phyloP scores from a whole-genome alignment of 2,329 filamentous ascomycete species.

The Aspergillus caelatus region DNA sequence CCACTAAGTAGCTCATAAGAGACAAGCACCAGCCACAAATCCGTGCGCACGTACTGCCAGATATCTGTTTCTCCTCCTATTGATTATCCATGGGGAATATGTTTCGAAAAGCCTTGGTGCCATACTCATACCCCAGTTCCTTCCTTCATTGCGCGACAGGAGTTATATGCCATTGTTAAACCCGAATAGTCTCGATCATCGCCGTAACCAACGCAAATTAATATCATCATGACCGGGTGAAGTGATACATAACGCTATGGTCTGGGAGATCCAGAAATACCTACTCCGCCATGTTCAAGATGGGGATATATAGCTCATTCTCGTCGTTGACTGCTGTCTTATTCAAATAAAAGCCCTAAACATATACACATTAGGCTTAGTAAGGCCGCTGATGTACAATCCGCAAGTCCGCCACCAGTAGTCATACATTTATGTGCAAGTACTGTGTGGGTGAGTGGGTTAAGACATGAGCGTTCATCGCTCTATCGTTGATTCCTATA shows the following conservation, averaged over 20 bases:
- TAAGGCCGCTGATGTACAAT: too few species aligned
- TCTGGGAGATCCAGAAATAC: neutral
- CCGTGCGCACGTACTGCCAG: neutral
- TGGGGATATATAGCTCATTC: neutral
- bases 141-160: neutral
- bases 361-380: too few species aligned
- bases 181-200: neutral
- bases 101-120: too few species aligned
- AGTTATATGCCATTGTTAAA: neutral
- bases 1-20: neutral
- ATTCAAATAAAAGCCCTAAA: neutral
- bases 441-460: too few species aligned
- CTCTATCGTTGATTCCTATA: neutral
- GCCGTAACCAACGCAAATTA: neutral
- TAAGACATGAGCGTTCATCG: too few species aligned
- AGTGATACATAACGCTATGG: neutral
- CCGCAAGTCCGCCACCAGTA: too few species aligned
- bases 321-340: neutral
- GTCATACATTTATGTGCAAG: too few species aligned
- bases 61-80: neutral
- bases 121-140: too few species aligned
- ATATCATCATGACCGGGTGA: neutral
- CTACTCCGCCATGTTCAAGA: neutral
- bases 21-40: neutral
- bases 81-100: neutral